Percentiles rank a stretch among this genome's conserved stretches.
These are phyloP conservation scores for Fraxinus albicans DNA, from an alignment of 305 asterid genomes.

Conservation along the genomic window DNA sequence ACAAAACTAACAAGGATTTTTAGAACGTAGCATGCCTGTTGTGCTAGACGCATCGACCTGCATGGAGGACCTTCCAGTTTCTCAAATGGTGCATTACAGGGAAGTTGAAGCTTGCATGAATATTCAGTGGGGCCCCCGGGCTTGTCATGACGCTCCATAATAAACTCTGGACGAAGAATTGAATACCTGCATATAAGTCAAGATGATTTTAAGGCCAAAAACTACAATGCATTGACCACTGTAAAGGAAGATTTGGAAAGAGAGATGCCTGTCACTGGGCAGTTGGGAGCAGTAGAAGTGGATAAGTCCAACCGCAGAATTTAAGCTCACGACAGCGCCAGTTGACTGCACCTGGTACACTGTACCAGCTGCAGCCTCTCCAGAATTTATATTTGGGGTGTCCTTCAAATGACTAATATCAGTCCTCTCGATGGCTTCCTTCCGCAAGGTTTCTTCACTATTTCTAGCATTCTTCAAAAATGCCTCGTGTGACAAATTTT, in stretches of 20 bases:
- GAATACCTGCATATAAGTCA: conserved; percentile 62
- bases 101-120: conserved; percentile 99
- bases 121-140: conserved; percentile 74
- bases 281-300: conserved; percentile 99
- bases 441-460: conserved; percentile 97
- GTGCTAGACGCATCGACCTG: conserved; percentile 96
- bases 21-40: conserved; percentile 67
- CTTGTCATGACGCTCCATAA: conserved; percentile 86
- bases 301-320: conserved; percentile 97
- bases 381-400: conserved; percentile 52
- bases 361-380: conserved; percentile 56
- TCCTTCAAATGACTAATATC: conserved; percentile 93
- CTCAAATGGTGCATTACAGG: conserved; percentile 98
- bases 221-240: conserved; percentile 13
- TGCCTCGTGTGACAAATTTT: conserved; percentile 82
- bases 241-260: conserved; percentile 14
- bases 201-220: conserved; percentile 12
- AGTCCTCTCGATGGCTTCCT: conserved; percentile 98
- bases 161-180: conserved; percentile 95
- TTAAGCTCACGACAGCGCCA: conserved; percentile 99
- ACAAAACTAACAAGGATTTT: conserved; percentile 8
- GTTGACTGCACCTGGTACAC: conserved; percentile 96
- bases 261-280: conserved; percentile 91
- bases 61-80: conserved; percentile 94
- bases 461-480: conserved; percentile 94